These are phyloP conservation scores for Candida ponderosae DNA, from an alignment of 805 yeast genomes.

Conservation along the genomic window DNA sequence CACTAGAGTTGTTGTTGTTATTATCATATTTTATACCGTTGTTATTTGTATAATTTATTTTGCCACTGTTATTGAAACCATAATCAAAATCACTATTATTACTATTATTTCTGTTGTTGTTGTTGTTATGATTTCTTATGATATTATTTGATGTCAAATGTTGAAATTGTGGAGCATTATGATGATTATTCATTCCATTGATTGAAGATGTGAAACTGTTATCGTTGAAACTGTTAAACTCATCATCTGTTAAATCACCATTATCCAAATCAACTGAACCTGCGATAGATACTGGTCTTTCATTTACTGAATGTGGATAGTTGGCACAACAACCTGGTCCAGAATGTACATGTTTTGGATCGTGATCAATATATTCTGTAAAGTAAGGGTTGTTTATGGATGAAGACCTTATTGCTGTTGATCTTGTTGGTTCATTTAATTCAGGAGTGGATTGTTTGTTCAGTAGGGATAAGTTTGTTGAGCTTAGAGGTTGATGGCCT, in stretches of 20 bases:
- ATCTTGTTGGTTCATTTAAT: no score
- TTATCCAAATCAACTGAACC: conserved; percentile 45
- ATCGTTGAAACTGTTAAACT: conserved; percentile 17
- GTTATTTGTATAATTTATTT: no score
- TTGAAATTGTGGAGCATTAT: background rate
- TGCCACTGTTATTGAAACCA: no score
- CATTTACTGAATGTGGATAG: conserved; percentile 47
- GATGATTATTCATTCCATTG: no score
- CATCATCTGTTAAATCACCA: conserved; percentile 44
- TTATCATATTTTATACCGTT: no score
- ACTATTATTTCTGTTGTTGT: no score
- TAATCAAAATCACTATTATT: no score
- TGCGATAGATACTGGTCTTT: conserved; percentile 58
- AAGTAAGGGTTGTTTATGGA: conserved; percentile 1
- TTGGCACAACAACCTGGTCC: conserved; percentile 53
- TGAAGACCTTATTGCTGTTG: background rate
- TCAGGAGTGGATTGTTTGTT: conserved; percentile 11
- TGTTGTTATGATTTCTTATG: no score
- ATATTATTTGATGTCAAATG: background rate
- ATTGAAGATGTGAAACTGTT: conserved; percentile 19
- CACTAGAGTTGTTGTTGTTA: no score
- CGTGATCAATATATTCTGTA: conserved; percentile 14
- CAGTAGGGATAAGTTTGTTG: conserved; percentile 25
- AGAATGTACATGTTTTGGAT: conserved; percentile 29
- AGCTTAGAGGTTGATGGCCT: conserved; percentile 19